Conservation (phyloP, 2,329 filamentous ascomycete genomes). For the Pleurostoma richardsiae region DNA sequence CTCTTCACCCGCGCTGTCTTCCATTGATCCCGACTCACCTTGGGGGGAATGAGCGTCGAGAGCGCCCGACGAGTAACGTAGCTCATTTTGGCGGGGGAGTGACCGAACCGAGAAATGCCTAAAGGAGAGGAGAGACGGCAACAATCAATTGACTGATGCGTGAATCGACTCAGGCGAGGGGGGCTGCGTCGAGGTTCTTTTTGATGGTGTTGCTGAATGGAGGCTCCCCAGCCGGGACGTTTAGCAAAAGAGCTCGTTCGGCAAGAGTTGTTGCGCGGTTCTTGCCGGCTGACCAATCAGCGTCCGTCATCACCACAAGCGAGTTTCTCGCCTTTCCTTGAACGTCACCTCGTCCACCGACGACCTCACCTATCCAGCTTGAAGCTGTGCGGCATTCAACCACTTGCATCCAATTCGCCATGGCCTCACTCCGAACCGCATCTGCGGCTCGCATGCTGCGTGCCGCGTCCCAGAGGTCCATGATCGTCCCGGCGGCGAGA, state of each 20-base stretch:
- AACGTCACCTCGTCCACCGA: not conserved
- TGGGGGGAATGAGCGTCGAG: constrained; percentile 98
- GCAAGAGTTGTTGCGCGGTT: constrained; percentile 24
- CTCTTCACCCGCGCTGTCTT: not conserved
- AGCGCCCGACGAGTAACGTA: constrained; percentile 85
- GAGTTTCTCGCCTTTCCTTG: not conserved
- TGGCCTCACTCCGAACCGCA: constrained; percentile 62
- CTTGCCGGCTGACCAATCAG: constrained; percentile 23
- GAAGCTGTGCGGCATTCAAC: not conserved
- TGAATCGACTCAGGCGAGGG: constrained; percentile 13
- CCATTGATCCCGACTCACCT: constrained; percentile 56
- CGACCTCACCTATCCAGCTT: not conserved
- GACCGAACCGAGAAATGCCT: constrained; percentile 14
- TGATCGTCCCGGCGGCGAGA: constrained; percentile 34
- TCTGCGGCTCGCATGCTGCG: constrained; percentile 48
- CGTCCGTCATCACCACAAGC: constrained; percentile 1
- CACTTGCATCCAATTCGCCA: constrained; percentile 29
- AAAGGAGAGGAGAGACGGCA: constrained; percentile 19
- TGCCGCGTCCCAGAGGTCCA: constrained; percentile 31
- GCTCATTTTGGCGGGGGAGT: constrained; percentile 68
- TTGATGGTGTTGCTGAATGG: too few species aligned
- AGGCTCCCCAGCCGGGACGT: not conserved
- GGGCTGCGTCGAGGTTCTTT: constrained; percentile 6
- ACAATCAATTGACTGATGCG: constrained; percentile 27
- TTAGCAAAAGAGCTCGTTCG: constrained; percentile 4